A percentile compares a stretch with the other conserved stretches of the same genome.
phyloP scores from a whole-genome alignment of 1,284 basidiomycete genomes.

The Boletus sp. region DNA sequence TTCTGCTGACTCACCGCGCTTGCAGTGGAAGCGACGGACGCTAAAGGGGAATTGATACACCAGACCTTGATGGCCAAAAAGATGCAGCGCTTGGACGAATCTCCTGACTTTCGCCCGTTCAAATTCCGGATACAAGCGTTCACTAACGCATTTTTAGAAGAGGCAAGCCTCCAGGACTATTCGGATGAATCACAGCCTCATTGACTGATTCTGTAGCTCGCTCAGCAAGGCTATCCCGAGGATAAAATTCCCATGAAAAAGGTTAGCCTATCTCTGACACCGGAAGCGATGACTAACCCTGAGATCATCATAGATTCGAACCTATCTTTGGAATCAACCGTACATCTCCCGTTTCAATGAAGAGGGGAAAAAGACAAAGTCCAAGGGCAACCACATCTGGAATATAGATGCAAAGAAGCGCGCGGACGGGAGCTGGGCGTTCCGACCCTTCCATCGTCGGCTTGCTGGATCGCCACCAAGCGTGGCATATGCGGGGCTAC shows the following conservation, averaged over 20 bases:
- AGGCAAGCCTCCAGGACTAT: conserved; percentile 46
- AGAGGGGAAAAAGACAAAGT: conserved; percentile 98
- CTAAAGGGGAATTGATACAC: conserved; percentile 95
- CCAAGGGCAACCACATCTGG: conserved; percentile 99
- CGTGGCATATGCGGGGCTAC: conserved; percentile 80
- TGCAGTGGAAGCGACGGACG: conserved; percentile 87
- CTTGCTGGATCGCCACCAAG: conserved; percentile 78
- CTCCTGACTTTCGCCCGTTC: conserved; percentile 95
- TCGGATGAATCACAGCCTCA: conserved; percentile 9
- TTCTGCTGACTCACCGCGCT: conserved; percentile 16
- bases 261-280: conserved; percentile 40
- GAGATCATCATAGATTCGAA: conserved; percentile 69
- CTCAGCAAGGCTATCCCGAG: conserved; percentile 74
- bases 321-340: conserved; percentile 92
- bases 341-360: conserved; percentile 98
- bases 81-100: conserved; percentile 95
- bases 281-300: conserved; percentile 15
- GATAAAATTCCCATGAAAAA: conserved; percentile 89
- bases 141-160: conserved; percentile 93
- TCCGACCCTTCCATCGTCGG: conserved; percentile 86
- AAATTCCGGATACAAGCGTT: conserved; percentile 99
- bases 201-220: conserved; percentile 49
- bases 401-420: conserved; percentile 92
- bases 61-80: conserved; percentile 99
- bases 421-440: conserved; percentile 79